Evolutionary conservation across 2,329 filamentous ascomycete species (phyloP), one percentile per base, ranked within the genome.

Genomic region (Neoarthrinium moseri): DNA sequence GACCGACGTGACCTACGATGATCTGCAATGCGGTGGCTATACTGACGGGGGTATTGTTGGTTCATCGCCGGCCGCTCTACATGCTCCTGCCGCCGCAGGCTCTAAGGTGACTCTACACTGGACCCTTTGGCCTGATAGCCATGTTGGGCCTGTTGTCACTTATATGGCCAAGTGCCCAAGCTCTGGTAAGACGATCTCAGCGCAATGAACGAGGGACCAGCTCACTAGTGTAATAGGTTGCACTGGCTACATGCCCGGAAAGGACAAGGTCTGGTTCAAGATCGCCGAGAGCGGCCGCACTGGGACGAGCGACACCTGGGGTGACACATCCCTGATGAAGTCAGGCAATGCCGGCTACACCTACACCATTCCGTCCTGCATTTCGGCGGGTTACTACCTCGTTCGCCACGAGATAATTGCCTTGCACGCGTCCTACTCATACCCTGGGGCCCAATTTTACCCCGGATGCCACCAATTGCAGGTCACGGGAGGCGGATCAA

Each of bases 151-250:
- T 1, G 60, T 75, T 1, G 66, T 83, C 46, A 83, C 79, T 1
- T 83, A 83, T 56, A 80, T 83, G 77, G 80, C 80, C 4, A 66
- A 69, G 26, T 83, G 80, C 59, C 76, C 78, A 0, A 72, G 75
- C 34, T 58, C 64, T 0, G 71, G 77, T 70, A 51, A 46, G 62
- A 55, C 20, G 4, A 12, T n/a, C n/a, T n/a, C n/a, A n/a, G n/a
- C n/a, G n/a, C n/a, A n/a, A n/a, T n/a, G n/a, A n/a, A n/a, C n/a
- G 18, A 17, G 22, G 35, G 12, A 21, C n/a, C n/a, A 12, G 23
- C 39, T 43, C 5, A 46, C 27, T 23, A 13, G 7, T 6, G 13
- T 4, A 22, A 21, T 17, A 57, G 55, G 55, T 20, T 57, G 55
- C 41, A 46, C 43, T 20, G 42, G 46, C 24, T 57, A 60, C 49